Base-by-base conservation (phyloP, 2,329 filamentous ascomycete species). In the Cercospora brassicicola region DNA sequence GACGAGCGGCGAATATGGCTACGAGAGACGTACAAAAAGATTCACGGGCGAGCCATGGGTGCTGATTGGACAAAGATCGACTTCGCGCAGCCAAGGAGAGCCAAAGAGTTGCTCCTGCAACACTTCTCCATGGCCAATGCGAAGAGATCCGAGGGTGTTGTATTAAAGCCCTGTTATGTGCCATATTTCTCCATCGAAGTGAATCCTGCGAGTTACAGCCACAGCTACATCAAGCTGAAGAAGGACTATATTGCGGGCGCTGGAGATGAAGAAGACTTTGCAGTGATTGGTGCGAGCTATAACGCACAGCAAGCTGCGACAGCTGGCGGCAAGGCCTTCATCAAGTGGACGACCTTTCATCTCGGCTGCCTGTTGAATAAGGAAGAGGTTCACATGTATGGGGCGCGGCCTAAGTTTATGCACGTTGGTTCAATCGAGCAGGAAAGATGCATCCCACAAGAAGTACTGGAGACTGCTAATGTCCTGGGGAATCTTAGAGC, bases 201-300 rank as follows among this genome's bases (percentile, higher is more conserved):
- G 20, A 55, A 67, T 71, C 9, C 69, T 67, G 62, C 68, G 2
- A 67, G 66, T n/a, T 70, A 71, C 30, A 67, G 65, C 23, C 69
- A 68, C 30, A 71, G 72, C 26, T 76, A 88, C 76, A 91, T 97
- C 75, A 97, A 97, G 79, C 79, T 97, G 51, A 97, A 97, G 79
- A 93, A 93, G 74, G 92, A 95, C 75, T 96, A 96, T 74, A 86
- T 96, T 42, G 84, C 86, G 28, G 88, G 88, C 2, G 87, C 94
- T 76, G 92, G 93, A 0, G 62, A 64, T 6, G 88, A 93, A 31
- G 91, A 91, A 9, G 94, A 97, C 77, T 91, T 97, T 76, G 89
- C 91, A 1, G 84, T 94, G 1, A 82, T 97, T 2, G 93, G 92
- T 0, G 93, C 88, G 5, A 87, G 88, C 18, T 93, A 90, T 73